These are phyloP conservation scores for Torrubiellomyces zombiae DNA, from an alignment of 2,329 filamentous ascomycete species.

Conservation along the genomic window DNA sequence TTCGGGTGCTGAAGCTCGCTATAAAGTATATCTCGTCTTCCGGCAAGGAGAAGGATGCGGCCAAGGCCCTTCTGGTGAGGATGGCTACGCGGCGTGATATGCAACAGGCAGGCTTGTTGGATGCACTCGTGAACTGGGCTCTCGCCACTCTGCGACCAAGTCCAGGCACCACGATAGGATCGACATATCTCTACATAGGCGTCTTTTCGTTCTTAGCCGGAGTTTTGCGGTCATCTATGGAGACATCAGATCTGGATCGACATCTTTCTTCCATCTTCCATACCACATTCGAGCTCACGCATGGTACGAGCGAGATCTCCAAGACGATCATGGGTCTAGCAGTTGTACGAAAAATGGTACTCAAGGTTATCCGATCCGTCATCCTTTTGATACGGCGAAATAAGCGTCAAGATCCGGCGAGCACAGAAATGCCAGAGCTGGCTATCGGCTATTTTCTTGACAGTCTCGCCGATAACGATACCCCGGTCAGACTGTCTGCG, in stretches of 20 bases:
- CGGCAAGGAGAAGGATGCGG: constrained; percentile 79
- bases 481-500: constrained; percentile 74
- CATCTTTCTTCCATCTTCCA: constrained; percentile 51
- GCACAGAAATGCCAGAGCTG: constrained; percentile 51
- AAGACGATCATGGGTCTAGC: constrained; percentile 51
- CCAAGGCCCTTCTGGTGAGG: constrained; percentile 66
- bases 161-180: constrained; percentile 18
- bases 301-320: constrained; percentile 29
- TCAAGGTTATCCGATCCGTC: constrained; percentile 71
- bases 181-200: constrained; percentile 64
- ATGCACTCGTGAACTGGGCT: constrained; percentile 54
- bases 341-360: constrained; percentile 61
- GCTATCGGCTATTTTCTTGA: constrained; percentile 71
- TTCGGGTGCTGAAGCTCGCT: constrained; percentile 53
- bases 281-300: constrained; percentile 41
- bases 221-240: constrained; percentile 49
- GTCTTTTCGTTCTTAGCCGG: constrained; percentile 65
- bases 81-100: constrained; percentile 77
- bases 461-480: constrained; percentile 70
- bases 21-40: constrained; percentile 55
- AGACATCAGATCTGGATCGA: constrained; percentile 56
- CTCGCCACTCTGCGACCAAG: constrained; percentile 38
- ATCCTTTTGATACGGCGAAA: constrained; percentile 48
- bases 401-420: constrained; percentile 21
- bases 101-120: constrained; percentile 57